phyloP scores from a whole-genome alignment of 2,329 filamentous ascomycete genomes.

The Stagonosporopsis vannaccii region DNA sequence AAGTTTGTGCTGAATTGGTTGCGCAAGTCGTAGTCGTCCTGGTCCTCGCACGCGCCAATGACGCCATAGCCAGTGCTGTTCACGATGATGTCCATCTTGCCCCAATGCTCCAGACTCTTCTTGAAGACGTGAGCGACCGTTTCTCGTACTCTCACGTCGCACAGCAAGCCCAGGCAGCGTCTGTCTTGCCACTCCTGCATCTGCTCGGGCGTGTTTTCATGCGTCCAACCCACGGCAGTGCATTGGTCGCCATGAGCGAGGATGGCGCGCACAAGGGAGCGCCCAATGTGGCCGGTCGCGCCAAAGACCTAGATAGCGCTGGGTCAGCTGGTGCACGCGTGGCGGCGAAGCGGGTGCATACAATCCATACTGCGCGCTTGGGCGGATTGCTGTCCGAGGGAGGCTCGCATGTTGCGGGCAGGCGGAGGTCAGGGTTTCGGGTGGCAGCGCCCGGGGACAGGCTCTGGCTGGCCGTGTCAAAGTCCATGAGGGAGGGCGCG shows the following conservation, averaged over 20 bases:
- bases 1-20: slow-evolving; percentile 99
- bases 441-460: slow-evolving; percentile 47
- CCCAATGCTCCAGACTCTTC: slow-evolving; percentile 75
- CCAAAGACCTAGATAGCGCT: slow-evolving; percentile 72
- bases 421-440: slow-evolving; percentile 58
- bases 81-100: slow-evolving; percentile 84
- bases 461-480: slow-evolving; percentile 46
- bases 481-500: slow-evolving; percentile 39
- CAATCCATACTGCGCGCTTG: slow-evolving; percentile 87
- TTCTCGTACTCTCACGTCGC: slow-evolving; percentile 83
- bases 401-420: slow-evolving; percentile 87
- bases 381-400: slow-evolving; percentile 73
- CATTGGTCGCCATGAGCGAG: slow-evolving; percentile 84
- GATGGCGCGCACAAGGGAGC: slow-evolving; percentile 83
- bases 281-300: slow-evolving; percentile 95
- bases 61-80: slow-evolving; percentile 94
- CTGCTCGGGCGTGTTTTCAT: slow-evolving; percentile 75
- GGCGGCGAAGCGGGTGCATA: slow-evolving; percentile 55
- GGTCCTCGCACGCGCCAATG: slow-evolving; percentile 94
- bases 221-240: slow-evolving; percentile 81
- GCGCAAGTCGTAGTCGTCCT: slow-evolving; percentile 91
- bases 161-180: slow-evolving; percentile 81
- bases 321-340: slow-evolving; percentile 11
- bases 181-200: slow-evolving; percentile 72
- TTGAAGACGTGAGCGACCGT: slow-evolving; percentile 78